Conservation (phyloP, 306 rosid species). For the Comarum palustre region DNA sequence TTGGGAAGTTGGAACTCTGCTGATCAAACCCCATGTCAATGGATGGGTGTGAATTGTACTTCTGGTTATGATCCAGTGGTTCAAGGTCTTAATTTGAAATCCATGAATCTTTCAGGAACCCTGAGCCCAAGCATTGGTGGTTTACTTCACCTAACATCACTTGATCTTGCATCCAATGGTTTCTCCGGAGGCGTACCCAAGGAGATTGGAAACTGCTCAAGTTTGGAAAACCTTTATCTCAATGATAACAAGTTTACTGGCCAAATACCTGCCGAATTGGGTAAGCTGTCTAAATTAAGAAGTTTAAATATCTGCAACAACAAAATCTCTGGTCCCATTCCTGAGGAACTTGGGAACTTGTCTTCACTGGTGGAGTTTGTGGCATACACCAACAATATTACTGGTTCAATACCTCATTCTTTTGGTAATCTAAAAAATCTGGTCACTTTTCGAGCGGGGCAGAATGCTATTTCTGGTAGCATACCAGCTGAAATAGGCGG, state of each 20-base stretch:
- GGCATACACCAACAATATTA: slow-evolving; percentile 67
- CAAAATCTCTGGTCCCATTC: slow-evolving; percentile 56
- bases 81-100: slow-evolving; percentile 50
- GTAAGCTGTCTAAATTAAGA: slow-evolving; percentile 52
- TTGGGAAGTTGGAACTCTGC: slow-evolving; percentile 58
- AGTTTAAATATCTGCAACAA: slow-evolving; percentile 77
- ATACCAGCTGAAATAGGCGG: slow-evolving; percentile 72
- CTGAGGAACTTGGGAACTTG: slow-evolving; percentile 73
- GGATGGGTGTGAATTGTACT: slow-evolving; percentile 74
- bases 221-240: slow-evolving; percentile 49
- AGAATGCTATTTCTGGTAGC: slow-evolving; percentile 74
- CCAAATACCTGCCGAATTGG: slow-evolving; percentile 60
- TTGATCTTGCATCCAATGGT: slow-evolving; percentile 54
- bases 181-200: slow-evolving; percentile 59
- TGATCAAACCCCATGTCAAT: slow-evolving; percentile 76
- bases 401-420: slow-evolving; percentile 71
- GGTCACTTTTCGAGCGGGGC: slow-evolving; percentile 69
- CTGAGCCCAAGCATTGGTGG: slow-evolving; percentile 53
- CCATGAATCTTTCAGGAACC: slow-evolving; percentile 66
- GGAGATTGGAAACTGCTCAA: slow-evolving; percentile 69
- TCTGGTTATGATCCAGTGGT: slow-evolving; percentile 45
- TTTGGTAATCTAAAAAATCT: slow-evolving; percentile 75
- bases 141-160: slow-evolving; percentile 51
- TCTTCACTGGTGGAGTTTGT: slow-evolving; percentile 65
- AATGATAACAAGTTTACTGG: slow-evolving; percentile 71